Base-by-base conservation (phyloP, 2,329 filamentous ascomycete species). In the Sclerotinia spermophila region DNA sequence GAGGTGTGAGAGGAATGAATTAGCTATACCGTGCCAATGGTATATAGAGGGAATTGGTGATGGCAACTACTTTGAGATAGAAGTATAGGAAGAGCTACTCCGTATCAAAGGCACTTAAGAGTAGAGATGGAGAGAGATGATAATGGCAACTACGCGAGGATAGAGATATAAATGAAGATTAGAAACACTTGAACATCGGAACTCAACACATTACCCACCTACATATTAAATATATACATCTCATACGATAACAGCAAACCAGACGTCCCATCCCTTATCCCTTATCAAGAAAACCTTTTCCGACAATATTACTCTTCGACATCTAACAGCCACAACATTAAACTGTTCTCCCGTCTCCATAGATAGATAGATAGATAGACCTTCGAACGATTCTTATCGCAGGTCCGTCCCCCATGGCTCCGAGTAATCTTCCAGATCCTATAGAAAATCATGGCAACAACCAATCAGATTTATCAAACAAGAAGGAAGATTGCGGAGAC, bases 211-310 rank as follows among this genome's bases (percentile, higher is more conserved):
- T 7, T 30, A 60, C n/a, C 58, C 27, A 11, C 11, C 30, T 6
- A 21, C 40, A 30, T 27, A 48, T 30, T 40, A 65, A 1, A 21
- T 15, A 27, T 11, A 19, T 15, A 40, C 15, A 6, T 27, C n/a
- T 48, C 44, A 51, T 33, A 27, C 61, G 61, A 65, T 48, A 65
- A 64, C 10, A 48, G 38, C 17, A n/a, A 21, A 61, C 0, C 7
- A 27, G 24, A 44, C 5, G 21, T 38, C 24, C 8, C 48, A 33
- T 35, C n/a, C 42, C 13, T 48, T n/a, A 33, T 35, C 60, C 30
- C 60, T 64, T 64, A 64, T 64, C 60, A 48, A 64, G 59, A 61
- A 24, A 44, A 61, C n/a, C 17, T 33, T 44, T 27, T 59, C 35
- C 35, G 56, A 59, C n/a, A 27, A n/a, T 19, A 40, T 40, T 27